Percentiles rank a stretch among this genome's conserved stretches.
These are phyloP conservation scores for Aspergillus tanneri DNA, from an alignment of 2,329 filamentous ascomycete species.

Conservation along the genomic window DNA sequence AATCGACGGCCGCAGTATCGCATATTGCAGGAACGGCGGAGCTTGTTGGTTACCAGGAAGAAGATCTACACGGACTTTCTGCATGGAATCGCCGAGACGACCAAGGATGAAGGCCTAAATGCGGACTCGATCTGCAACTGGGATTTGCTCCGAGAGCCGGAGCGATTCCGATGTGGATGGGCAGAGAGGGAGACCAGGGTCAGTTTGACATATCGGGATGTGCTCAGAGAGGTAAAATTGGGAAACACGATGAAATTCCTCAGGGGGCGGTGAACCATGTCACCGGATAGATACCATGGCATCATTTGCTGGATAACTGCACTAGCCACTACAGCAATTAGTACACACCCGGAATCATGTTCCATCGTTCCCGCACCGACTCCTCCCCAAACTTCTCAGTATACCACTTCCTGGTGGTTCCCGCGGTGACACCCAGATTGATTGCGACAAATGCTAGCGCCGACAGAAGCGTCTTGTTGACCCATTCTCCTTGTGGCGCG, in stretches of 20 bases:
- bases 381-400: slow-evolving; percentile 68
- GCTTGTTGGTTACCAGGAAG: slow-evolving; percentile 59
- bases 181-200: slow-evolving; percentile 53
- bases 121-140: slow-evolving; percentile 56
- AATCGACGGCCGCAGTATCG: slow-evolving; percentile 43
- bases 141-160: slow-evolving; percentile 50
- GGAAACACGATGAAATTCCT: slow-evolving; percentile 65
- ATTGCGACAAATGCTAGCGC: slow-evolving; percentile 70
- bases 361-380: slow-evolving; percentile 64
- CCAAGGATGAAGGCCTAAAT: slow-evolving; percentile 64
- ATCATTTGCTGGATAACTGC: not conserved
- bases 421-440: slow-evolving; percentile 80
- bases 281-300: not conserved
- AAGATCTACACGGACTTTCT: slow-evolving; percentile 56
- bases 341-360: slow-evolving; percentile 65
- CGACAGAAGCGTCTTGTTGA: slow-evolving; percentile 72
- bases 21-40: slow-evolving; percentile 82
- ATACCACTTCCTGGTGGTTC: slow-evolving; percentile 78
- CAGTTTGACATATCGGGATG: slow-evolving; percentile 74
- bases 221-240: slow-evolving; percentile 74
- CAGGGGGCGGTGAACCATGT: slow-evolving; percentile 24
- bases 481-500: slow-evolving; percentile 63
- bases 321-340: slow-evolving; percentile 18
- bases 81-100: slow-evolving; percentile 58
- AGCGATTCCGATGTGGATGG: slow-evolving; percentile 39